phyloP scores from a whole-genome alignment of 805 yeast species.

The Clavispora santaluciae region DNA sequence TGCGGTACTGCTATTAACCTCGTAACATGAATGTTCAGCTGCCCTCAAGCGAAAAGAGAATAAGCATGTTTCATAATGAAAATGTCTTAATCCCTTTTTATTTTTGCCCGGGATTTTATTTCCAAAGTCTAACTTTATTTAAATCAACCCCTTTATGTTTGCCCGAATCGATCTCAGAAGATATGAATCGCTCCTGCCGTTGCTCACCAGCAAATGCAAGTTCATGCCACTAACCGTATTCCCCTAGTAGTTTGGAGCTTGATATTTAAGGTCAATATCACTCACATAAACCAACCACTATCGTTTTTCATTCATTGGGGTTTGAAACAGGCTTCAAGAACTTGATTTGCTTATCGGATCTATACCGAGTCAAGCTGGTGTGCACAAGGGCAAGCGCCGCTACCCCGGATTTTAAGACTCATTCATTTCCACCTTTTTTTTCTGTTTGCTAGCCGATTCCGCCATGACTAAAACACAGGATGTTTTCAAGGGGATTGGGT shows the following conservation, averaged over 20 bases:
- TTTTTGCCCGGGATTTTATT: no score
- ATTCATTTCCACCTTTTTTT: not conserved
- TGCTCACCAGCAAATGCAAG: not conserved
- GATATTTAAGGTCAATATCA: no score
- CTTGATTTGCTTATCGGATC: not conserved
- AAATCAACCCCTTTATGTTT: no score
- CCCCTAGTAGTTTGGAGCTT: not conserved
- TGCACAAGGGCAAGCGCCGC: not conserved
- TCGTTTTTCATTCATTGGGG: no score
- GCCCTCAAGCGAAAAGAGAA: no score
- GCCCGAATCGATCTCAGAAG: not conserved
- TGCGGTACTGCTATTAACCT: no score
- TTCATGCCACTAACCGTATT: not conserved
- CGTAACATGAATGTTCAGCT: no score
- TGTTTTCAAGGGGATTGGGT: conserved; percentile 16
- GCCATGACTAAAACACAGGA: conserved; percentile 3
- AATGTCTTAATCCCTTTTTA: no score
- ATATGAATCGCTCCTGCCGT: not conserved
- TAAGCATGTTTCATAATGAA: no score
- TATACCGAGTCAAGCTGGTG: not conserved
- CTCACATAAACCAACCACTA: no score
- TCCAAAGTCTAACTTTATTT: no score
- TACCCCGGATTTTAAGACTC: conserved; percentile 2
- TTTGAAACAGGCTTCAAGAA: no score
- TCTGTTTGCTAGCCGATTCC: not conserved